Evolutionary conservation across 257 asterid species (phyloP).

Genomic region (Gentiana straminea): DNA sequence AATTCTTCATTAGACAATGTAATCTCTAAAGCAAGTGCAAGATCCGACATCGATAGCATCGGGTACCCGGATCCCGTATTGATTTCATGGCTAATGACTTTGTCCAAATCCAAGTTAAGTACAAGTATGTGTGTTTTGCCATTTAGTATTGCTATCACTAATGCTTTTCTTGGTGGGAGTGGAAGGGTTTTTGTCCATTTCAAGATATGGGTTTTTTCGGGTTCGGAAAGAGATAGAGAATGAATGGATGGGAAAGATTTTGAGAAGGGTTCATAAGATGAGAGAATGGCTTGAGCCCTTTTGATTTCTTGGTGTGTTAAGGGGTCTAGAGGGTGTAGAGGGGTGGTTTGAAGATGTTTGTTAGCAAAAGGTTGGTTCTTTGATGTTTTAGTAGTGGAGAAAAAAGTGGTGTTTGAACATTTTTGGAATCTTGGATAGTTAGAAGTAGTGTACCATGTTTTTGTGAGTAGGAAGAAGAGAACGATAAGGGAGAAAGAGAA

Average conservation of each 20-base stretch:
- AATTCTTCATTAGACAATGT: slow-evolving; percentile 34
- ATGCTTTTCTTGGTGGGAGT: slow-evolving; percentile 45
- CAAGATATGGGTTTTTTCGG: slow-evolving; percentile 46
- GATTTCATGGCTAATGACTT: slow-evolving; percentile 29
- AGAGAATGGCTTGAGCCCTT: slow-evolving; percentile 25
- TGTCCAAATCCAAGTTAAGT: slow-evolving; percentile 50
- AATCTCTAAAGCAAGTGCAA: slow-evolving; percentile 26
- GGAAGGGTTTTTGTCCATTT: slow-evolving; percentile 37
- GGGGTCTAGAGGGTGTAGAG: slow-evolving; percentile 70
- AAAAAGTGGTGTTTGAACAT: neutral
- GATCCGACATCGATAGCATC: slow-evolving; percentile 36
- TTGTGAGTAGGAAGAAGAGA: slow-evolving; percentile 3
- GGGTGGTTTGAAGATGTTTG: slow-evolving; percentile 11
- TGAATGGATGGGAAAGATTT: slow-evolving; percentile 35
- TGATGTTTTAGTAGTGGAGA: neutral
- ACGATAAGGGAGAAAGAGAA: neutral
- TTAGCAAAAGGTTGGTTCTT: slow-evolving; percentile 1
- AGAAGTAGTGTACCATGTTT: slow-evolving; percentile 1
- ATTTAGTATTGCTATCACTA: slow-evolving; percentile 39
- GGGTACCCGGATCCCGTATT: slow-evolving; percentile 51
- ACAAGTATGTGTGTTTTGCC: slow-evolving; percentile 43
- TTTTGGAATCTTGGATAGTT: neutral
- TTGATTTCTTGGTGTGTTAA: slow-evolving; percentile 48
- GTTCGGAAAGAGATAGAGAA: slow-evolving; percentile 53
- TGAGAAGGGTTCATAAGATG: slow-evolving; percentile 25